Base-by-base conservation (phyloP, 2,329 filamentous ascomycete species). In the Fonsecaea erecta region DNA sequence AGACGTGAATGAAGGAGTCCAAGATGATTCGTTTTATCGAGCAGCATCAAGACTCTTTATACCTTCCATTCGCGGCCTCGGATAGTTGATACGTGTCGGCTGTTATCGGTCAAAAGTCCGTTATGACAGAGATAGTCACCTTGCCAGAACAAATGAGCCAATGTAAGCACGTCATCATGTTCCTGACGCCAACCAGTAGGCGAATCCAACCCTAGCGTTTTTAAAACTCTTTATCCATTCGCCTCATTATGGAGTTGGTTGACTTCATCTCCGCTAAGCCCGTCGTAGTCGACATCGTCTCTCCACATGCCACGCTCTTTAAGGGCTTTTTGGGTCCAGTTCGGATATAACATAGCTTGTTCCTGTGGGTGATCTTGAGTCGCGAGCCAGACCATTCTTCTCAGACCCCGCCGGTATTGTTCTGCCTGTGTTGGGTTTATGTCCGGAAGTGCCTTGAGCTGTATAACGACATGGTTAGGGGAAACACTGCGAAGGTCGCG, bases 211-310 rank as follows among this genome's bases (percentile, higher is more conserved):
- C 30, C 54, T 46, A 21, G 24, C 12, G 37, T 2, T 12, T 28
- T 18, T 18, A 26, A 48, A 48, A 48, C 43, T 48, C 43, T 24
- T 24, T 26, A 24, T 24, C 43, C 21, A 40, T 46, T 58, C 14
- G 16, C 14, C 35, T 52, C 26, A 8, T 14, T 14, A 30, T 56
- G 54, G 61, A 63, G 61, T 58, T 63, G 54, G 28, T 52, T 40
- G 40, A 26, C 34, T 48, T 60, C 62, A 64, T 60, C 55, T 64
- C 62, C 62, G 48, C 46, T 64, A 64, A 64, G 37, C 30, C 62
- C 62, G 62, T 48, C 51, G 35, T 46, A 63, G 21, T 43, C 48
- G 51, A 53, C n/a, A 14, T 32, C 26, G 46, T 11, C 51, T 30
- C 18, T 52, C 43, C 35, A 35, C 60, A 62, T 46, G 11, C 34